Base-by-base conservation (phyloP, 768 basidiomycete species). In the Candolleomyces efflorescens region DNA sequence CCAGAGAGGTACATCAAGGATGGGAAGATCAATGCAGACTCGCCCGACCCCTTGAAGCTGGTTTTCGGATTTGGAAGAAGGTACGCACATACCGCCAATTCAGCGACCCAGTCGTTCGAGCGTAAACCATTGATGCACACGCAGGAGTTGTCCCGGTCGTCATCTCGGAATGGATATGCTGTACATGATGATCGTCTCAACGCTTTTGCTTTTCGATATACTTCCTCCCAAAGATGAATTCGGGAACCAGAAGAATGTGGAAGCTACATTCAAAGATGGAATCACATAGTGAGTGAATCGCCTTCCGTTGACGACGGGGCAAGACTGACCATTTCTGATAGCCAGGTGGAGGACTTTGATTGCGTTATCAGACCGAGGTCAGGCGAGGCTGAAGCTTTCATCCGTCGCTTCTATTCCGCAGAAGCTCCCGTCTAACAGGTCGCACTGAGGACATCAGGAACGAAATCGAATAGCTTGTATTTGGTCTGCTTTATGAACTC, bases 41-140 rank as follows among this genome's bases (percentile, higher is more conserved):
- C 62, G 10, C 62, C 62, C 41, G 59, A 69, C 51, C 69, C 71
- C 5, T 63, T 57, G 18, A 53, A 57, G 24, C 65, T 65, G 22
- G 67, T 65, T 24, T 73, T 73, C 56, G 70, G 73, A 17, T 57
- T 37, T 49, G 56, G 56, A 5, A 9, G 56, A 23, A n/a, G 49
- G 56, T 57, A 24, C 20, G 48, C 10, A 20, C 27, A 2, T 3
- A 38, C 24, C 2, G 38, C 46, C 17, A 45, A 20, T 44, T 39
- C 36, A 17, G 7, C 32, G 18, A 4, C 15, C 22, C 9, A 18
- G 22, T 5, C 13, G 20, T 22, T 24, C 50, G 10, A 27, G 3
- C 27, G 22, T 27, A 26, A n/a, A 26, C 3, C 17, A 3, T 26
- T 26, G 12, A 12, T 5, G 22, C 46, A 13, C 17, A 22, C 9